phyloP scores from a whole-genome alignment of 2,329 filamentous ascomycete genomes.

The Epichloe hybrida region DNA sequence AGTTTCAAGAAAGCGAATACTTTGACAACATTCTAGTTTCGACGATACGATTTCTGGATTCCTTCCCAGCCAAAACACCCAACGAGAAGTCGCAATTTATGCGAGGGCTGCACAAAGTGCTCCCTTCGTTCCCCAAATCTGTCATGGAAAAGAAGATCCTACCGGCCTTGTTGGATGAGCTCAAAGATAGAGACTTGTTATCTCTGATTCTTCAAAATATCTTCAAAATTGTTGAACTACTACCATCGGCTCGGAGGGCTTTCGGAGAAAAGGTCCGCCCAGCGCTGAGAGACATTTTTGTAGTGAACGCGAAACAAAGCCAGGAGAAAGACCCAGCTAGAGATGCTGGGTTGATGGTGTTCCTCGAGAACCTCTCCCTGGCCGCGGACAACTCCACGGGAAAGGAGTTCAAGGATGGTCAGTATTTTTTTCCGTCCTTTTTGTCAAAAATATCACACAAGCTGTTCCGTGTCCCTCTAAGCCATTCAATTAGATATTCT shows the following conservation, averaged over 20 bases:
- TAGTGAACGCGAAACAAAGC: conserved; percentile 41
- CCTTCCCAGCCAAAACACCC: conserved; percentile 79
- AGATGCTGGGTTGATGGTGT: conserved; percentile 82
- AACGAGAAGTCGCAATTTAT: conserved; percentile 88
- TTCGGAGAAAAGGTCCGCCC: conserved; percentile 85
- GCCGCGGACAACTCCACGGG: conserved; percentile 73
- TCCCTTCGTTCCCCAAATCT: conserved; percentile 83
- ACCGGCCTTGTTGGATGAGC: conserved; percentile 77
- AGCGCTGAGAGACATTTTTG: conserved; percentile 69
- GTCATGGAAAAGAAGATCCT: conserved; percentile 93
- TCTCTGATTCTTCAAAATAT: conserved; percentile 80
- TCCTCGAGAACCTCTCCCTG: conserved; percentile 68
- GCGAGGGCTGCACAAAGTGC: conserved; percentile 71
- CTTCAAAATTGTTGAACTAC: conserved; percentile 72
- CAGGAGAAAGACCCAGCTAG: conserved; percentile 68
- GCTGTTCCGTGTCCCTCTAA: neutral
- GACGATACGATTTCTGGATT: conserved; percentile 88
- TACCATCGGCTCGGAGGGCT: conserved; percentile 63
- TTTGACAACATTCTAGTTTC: conserved; percentile 96
- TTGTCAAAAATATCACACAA: neutral
- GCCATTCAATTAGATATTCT: conserved; percentile 52
- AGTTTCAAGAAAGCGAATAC: conserved; percentile 90
- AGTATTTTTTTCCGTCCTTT: conserved; percentile 15
- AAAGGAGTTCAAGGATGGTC: conserved; percentile 89
- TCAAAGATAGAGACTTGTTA: conserved; percentile 81